These are phyloP conservation scores for Trifolium subterraneum DNA, from an alignment of 306 rosid species.

Conservation along the genomic window DNA sequence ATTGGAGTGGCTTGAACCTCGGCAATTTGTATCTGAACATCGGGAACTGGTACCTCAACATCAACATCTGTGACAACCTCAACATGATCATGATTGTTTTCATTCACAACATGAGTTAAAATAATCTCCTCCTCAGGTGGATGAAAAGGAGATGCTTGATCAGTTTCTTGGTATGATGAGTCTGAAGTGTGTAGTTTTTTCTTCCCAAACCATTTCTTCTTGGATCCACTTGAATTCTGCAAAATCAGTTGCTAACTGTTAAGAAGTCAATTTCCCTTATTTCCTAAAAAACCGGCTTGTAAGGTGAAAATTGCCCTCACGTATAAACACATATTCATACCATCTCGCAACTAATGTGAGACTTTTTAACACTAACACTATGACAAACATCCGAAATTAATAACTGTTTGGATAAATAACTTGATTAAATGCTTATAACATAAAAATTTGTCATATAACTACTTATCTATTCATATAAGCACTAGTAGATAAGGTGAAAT, in stretches of 20 bases:
- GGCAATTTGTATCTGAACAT: constrained; percentile 45
- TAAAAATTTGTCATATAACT: too few species aligned
- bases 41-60: constrained; percentile 47
- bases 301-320: too few species aligned
- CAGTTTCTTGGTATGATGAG: constrained; percentile 51
- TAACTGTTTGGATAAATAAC: not conserved
- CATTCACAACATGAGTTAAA: constrained; percentile 53
- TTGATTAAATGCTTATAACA: not conserved
- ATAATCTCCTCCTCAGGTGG: constrained; percentile 69
- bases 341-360: too few species aligned
- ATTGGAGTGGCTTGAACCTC: constrained; percentile 45
- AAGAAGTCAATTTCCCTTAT: too few species aligned
- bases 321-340: too few species aligned
- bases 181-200: constrained; percentile 59
- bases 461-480: too few species aligned
- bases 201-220: constrained; percentile 98
- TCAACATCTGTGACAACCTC: constrained; percentile 44
- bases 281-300: too few species aligned
- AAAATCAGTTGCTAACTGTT: constrained; percentile 9
- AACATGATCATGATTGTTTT: constrained; percentile 49
- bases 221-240: constrained; percentile 70
- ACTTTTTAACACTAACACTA: too few species aligned
- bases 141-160: constrained; percentile 58
- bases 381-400: constrained; percentile 29
- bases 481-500: too few species aligned